A percentile compares a stretch with the other conserved stretches of the same genome.
Conservation (phyloP, 805 yeast species). For the Phaffomyces antillensis region DNA sequence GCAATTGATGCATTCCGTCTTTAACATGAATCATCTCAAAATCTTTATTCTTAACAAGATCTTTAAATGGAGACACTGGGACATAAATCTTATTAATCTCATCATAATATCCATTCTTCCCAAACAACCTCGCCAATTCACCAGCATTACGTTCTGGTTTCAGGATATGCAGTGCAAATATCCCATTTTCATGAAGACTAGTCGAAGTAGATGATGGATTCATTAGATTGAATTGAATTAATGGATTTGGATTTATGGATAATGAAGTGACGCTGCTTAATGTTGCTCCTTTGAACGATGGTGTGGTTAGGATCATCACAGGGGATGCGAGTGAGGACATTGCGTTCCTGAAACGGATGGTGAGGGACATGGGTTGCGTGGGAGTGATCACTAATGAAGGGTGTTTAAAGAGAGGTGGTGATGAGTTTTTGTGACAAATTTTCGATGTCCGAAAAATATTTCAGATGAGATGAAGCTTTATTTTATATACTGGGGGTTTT, state of each 20-base stretch:
- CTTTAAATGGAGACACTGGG: conserved; percentile 41
- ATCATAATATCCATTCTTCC: conserved; percentile 40
- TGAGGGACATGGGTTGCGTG: background rate
- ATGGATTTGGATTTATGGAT: conserved; percentile 68
- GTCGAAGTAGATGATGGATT: conserved; percentile 77
- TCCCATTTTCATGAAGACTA: conserved; percentile 46
- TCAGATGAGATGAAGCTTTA: background rate
- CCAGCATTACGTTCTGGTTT: conserved; percentile 53
- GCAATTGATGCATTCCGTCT: conserved; percentile 26
- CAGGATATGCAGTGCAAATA: conserved; percentile 70
- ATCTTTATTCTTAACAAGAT: conserved; percentile 27
- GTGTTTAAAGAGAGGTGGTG: conserved; percentile 4
- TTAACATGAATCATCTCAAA: conserved; percentile 20
- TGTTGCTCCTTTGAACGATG: conserved; percentile 65
- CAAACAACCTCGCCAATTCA: conserved; percentile 57
- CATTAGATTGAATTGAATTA: conserved; percentile 81
- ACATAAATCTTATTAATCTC: conserved; percentile 19
- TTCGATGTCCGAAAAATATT: background rate
- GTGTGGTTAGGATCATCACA: conserved; percentile 55
- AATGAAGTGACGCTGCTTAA: conserved; percentile 81
- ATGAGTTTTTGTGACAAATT: background rate
- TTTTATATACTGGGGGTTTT: too few relatives aligned
- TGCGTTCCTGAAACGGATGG: conserved; percentile 24
- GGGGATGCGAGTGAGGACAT: conserved; percentile 43
- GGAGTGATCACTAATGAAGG: background rate